These are phyloP conservation scores for Saitozyma sp. DNA, from an alignment of 768 basidiomycete genomes.

Conservation along the genomic window DNA sequence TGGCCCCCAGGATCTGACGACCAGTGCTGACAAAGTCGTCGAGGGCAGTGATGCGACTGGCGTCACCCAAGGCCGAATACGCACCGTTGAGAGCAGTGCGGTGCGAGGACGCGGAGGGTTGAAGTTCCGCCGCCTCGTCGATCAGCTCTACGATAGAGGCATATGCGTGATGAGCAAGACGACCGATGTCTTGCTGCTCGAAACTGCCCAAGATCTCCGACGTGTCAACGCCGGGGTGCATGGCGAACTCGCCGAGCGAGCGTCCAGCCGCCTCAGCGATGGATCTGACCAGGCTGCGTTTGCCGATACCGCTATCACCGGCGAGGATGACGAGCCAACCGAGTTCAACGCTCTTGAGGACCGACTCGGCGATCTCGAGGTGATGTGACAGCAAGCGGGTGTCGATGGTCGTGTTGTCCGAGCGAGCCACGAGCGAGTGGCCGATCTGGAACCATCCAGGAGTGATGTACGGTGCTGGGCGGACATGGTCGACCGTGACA, in stretches of 20 bases:
- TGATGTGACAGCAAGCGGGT: conserved; percentile 63
- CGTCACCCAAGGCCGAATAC: not conserved
- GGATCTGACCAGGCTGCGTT: conserved; percentile 70
- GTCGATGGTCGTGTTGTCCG: conserved; percentile 39
- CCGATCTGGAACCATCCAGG: conserved; percentile 64
- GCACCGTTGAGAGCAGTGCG: not conserved
- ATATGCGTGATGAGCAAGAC: conserved; percentile 5
- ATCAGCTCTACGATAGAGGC: conserved; percentile 4
- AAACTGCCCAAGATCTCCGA: conserved; percentile 93
- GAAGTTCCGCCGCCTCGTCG: not conserved
- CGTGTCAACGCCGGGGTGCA: conserved; percentile 87
- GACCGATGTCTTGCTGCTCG: conserved; percentile 72
- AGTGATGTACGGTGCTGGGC: conserved; percentile 46
- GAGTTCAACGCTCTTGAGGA: conserved; percentile 70
- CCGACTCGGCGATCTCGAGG: conserved; percentile 67
- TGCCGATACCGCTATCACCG: conserved; percentile 72
- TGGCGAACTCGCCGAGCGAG: conserved; percentile 66
- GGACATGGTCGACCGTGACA: conserved; percentile 55
- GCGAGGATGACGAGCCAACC: conserved; percentile 89
- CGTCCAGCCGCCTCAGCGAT: conserved; percentile 73
- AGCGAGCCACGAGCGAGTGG: conserved; percentile 58
- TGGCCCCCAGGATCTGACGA: not conserved
- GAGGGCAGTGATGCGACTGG: not conserved
- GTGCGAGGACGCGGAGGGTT: not conserved
- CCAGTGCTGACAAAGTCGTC: not conserved